These are phyloP conservation scores for Ophiostoma tasmaniense DNA, from an alignment of 2,329 filamentous ascomycete genomes.

Conservation along the genomic window DNA sequence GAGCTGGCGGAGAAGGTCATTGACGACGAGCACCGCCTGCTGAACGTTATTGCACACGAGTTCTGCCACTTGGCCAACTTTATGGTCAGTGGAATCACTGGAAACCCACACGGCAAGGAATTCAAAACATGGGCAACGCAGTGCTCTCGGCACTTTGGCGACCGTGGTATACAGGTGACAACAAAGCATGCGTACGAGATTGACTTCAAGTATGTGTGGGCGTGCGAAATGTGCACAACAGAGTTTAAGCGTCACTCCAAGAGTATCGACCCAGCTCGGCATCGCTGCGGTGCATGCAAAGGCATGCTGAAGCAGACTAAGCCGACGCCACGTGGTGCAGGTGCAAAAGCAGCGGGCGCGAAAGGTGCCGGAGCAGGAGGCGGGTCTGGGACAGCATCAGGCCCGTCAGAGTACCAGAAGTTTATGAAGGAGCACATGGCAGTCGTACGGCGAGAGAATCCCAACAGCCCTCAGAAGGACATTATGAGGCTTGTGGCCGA, in stretches of 20 bases:
- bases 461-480: conserved; percentile 52
- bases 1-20: conserved; percentile 87
- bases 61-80: conserved; percentile 93
- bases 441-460: conserved; percentile 47
- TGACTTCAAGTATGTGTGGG: conserved; percentile 87
- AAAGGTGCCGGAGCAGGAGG: conserved; percentile 12
- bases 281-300: conserved; percentile 72
- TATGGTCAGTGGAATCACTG: conserved; percentile 58
- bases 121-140: conserved; percentile 23
- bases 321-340: conserved; percentile 54
- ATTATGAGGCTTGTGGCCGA: conserved; percentile 61
- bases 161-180: conserved; percentile 65
- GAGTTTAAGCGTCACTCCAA: conserved; percentile 80
- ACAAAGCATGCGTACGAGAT: conserved; percentile 88
- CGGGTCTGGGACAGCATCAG: background rate
- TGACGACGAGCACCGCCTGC: conserved; percentile 62
- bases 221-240: conserved; percentile 57
- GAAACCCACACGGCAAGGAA: conserved; percentile 23
- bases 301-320: conserved; percentile 65
- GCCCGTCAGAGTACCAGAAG: conserved; percentile 37
- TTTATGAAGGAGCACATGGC: conserved; percentile 62
- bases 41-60: conserved; percentile 92
- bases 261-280: conserved; percentile 64
- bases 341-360: background rate
- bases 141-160: conserved; percentile 47